These are phyloP conservation scores for Ustilago esculenta DNA, from an alignment of 1,284 basidiomycete genomes.

Conservation along the genomic window DNA sequence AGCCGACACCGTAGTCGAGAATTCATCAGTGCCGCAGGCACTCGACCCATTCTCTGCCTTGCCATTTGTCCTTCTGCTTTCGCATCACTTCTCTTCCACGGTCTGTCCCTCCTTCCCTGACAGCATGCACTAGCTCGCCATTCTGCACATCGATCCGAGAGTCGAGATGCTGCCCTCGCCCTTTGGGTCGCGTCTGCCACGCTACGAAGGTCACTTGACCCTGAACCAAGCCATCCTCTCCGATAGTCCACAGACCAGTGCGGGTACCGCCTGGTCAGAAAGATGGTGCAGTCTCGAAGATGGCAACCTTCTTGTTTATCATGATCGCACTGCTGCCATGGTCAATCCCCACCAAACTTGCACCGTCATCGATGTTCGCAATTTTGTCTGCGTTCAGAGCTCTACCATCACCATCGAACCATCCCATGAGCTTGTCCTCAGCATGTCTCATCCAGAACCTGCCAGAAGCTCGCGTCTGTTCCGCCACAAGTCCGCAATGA, in stretches of 20 bases:
- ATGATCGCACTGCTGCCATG: conserved; percentile 32
- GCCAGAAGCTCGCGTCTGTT: conserved; percentile 5
- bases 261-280: conserved; percentile 26
- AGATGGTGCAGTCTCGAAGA: conserved; percentile 44
- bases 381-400: conserved; percentile 8
- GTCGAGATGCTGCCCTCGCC: conserved; percentile 3
- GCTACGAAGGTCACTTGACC: conserved; percentile 31
- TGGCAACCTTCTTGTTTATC: conserved; percentile 35
- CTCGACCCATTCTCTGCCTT: no score
- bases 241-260: conserved; percentile 17
- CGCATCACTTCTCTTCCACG: not conserved
- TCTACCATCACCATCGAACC: not conserved
- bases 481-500: conserved; percentile 19
- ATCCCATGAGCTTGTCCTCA: conserved; percentile 13
- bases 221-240: conserved; percentile 18
- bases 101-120: not conserved
- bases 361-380: conserved; percentile 18
- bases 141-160: not conserved
- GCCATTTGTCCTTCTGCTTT: no score
- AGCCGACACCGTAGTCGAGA: no score
- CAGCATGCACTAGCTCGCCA: not conserved
- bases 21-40: no score
- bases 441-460: conserved; percentile 4
- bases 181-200: conserved; percentile 13
- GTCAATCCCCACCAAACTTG: conserved; percentile 19